phyloP scores from a whole-genome alignment of 805 yeast genomes.

The Lipomyces oligophaga region DNA sequence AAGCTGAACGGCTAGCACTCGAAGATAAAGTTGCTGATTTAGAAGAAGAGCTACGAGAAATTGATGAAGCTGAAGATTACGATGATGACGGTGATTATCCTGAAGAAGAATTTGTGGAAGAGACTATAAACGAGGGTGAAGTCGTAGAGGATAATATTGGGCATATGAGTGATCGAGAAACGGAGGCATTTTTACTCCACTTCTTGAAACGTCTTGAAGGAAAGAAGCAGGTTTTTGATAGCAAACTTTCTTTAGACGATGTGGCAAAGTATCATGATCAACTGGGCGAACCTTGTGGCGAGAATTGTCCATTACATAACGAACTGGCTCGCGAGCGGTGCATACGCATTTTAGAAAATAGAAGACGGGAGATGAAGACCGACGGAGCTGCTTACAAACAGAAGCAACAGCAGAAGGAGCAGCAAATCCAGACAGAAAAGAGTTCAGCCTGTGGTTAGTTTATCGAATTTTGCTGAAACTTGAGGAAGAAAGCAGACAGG shows the following conservation, averaged over 20 bases:
- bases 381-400: conserved; percentile 15
- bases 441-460: too few relatives aligned
- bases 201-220: too few relatives aligned
- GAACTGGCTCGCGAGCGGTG: conserved; percentile 11
- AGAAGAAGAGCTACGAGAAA: conserved; percentile 18
- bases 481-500: too few relatives aligned
- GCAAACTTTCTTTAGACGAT: too few relatives aligned
- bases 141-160: conserved; percentile 11
- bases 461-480: too few relatives aligned
- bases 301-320: conserved; percentile 19
- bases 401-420: conserved; percentile 14
- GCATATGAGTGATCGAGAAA: too few relatives aligned
- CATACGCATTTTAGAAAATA: conserved; percentile 13
- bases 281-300: too few relatives aligned
- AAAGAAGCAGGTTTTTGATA: too few relatives aligned
- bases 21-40: conserved; percentile 19
- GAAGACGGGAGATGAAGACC: conserved; percentile 14
- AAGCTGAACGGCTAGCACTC: conserved; percentile 22
- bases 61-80: conserved; percentile 16
- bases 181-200: too few relatives aligned
- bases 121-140: conserved; percentile 6
- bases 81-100: conserved; percentile 15
- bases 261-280: too few relatives aligned
- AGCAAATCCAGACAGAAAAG: too few relatives aligned
- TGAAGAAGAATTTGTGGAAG: conserved; percentile 10